Evolutionary conservation across 257 asterid species (phyloP).

Genomic region (Solanum chiquidenum): DNA sequence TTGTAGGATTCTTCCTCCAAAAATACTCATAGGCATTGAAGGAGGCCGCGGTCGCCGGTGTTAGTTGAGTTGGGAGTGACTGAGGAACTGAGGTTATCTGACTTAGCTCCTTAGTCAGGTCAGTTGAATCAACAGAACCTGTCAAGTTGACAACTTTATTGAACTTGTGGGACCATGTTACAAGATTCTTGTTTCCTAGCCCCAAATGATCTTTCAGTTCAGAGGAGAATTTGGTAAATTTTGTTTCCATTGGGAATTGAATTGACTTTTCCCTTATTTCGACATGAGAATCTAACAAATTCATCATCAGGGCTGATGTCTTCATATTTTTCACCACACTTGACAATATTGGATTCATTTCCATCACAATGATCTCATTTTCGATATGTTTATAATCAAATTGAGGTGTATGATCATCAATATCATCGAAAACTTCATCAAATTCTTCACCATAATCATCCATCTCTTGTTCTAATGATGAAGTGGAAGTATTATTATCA

Average conservation of each 20-base stretch:
- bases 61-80: neutral
- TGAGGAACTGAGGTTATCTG: neutral
- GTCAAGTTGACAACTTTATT: neutral
- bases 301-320: slow-evolving; percentile 27
- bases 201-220: neutral
- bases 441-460: slow-evolving; percentile 9
- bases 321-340: slow-evolving; percentile 26
- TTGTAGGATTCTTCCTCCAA: neutral
- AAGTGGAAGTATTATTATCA: neutral
- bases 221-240: neutral
- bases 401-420: slow-evolving; percentile 6
- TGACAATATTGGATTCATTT: slow-evolving; percentile 5
- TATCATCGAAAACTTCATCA: slow-evolving; percentile 3
- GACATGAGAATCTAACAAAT: neutral
- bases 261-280: neutral
- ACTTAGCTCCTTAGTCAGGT: neutral
- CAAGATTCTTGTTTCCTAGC: neutral
- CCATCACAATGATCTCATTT: too few species aligned
- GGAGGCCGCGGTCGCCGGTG: neutral
- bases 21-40: neutral
- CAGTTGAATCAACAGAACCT: neutral
- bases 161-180: neutral
- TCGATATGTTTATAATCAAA: too few species aligned
- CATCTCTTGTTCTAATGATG: neutral
- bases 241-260: neutral